Evolutionary conservation across 352 stramenopile species (phyloP).

Genomic region (Pythium scleroteichum): DNA sequence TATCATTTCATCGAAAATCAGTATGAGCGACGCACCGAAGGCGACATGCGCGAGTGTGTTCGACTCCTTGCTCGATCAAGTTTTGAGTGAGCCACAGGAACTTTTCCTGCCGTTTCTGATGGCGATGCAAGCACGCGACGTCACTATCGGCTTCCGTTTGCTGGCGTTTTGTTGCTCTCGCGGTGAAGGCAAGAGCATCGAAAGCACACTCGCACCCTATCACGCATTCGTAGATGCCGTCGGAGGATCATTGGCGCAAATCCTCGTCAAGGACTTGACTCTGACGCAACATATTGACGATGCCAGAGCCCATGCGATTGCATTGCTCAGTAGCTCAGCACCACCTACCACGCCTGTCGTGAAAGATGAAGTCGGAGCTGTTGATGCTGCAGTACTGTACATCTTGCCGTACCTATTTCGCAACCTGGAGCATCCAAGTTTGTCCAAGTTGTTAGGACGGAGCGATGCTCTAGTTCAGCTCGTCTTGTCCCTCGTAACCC

Average conservation of each 20-base stretch:
- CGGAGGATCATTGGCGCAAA: constrained; percentile 45
- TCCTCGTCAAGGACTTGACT: constrained; percentile 68
- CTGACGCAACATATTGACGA: constrained; percentile 82
- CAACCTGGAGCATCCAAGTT: constrained; percentile 60
- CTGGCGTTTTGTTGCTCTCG: constrained; percentile 77
- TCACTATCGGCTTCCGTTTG: constrained; percentile 73
- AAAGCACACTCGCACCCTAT: constrained; percentile 64
- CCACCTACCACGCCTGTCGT: constrained; percentile 3
- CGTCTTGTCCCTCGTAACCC: constrained; percentile 61
- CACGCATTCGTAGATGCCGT: constrained; percentile 60
- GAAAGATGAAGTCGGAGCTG: constrained; percentile 64
- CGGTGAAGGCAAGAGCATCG: constrained; percentile 46
- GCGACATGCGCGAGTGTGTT: constrained; percentile 64
- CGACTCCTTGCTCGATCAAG: constrained; percentile 81
- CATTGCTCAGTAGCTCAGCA: constrained; percentile 45
- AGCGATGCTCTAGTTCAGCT: constrained; percentile 72
- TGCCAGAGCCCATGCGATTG: constrained; percentile 58
- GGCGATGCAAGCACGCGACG: constrained; percentile 73
- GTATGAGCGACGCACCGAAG: constrained; percentile 59
- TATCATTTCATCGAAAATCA: constrained; percentile 76
- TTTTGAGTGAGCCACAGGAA: constrained; percentile 65
- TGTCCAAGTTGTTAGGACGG: constrained; percentile 60
- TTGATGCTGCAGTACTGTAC: constrained; percentile 56
- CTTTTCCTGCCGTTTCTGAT: constrained; percentile 81
- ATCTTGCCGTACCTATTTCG: constrained; percentile 71